phyloP scores from a whole-genome alignment of 306 rosid genomes.

The Mimosa pudica region DNA sequence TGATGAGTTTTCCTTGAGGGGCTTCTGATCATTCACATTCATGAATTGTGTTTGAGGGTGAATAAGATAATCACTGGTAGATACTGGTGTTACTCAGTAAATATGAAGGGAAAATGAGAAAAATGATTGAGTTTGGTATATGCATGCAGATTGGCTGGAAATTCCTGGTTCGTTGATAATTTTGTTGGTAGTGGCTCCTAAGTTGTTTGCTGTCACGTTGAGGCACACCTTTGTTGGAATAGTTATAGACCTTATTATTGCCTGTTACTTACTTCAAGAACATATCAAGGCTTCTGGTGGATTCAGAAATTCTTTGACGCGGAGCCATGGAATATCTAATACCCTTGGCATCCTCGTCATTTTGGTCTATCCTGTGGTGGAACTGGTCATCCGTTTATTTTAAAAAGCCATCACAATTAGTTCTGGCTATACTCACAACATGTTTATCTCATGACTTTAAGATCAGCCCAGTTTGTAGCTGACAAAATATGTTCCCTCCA shows the following conservation, averaged over 20 bases:
- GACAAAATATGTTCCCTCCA: not conserved
- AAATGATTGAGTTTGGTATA: not conserved
- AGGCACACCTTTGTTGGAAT: constrained; percentile 65
- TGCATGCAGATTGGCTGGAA: constrained; percentile 75
- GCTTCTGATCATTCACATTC: too few relatives aligned
- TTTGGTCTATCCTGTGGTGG: constrained; percentile 39
- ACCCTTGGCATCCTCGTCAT: constrained; percentile 77
- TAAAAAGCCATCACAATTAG: constrained; percentile 14
- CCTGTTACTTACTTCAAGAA: constrained; percentile 84
- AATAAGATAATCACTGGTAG: not conserved
- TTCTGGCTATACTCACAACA: not conserved
- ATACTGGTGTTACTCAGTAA: too few relatives aligned
- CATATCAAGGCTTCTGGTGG: constrained; percentile 92
- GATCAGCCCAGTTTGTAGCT: not conserved
- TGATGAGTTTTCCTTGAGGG: too few relatives aligned
- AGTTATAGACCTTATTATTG: constrained; percentile 63
- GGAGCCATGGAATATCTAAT: constrained; percentile 78
- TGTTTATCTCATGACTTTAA: not conserved
- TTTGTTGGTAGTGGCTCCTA: constrained; percentile 76
- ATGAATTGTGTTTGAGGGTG: too few relatives aligned
- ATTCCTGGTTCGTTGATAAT: constrained; percentile 87
- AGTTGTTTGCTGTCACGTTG: constrained; percentile 54
- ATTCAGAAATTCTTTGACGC: constrained; percentile 84
- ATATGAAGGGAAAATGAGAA: not conserved
- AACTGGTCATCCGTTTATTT: constrained; percentile 53